Evolutionary conservation across 345 rosid species (phyloP).

Genomic region (Camelina sativa): DNA sequence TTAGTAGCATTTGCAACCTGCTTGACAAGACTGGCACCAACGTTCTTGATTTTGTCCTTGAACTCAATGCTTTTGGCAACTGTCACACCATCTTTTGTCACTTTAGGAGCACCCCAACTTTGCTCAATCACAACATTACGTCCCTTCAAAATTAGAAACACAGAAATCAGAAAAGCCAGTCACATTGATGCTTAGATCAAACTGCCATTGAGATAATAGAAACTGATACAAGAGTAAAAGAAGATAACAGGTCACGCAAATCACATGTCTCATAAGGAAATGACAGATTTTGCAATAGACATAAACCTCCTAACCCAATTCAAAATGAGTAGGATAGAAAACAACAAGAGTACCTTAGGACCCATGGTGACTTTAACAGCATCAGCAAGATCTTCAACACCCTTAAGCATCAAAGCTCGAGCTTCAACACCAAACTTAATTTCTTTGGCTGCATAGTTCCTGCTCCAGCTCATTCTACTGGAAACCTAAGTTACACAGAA

Average conservation of each 20-base stretch:
- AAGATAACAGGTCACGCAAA: not conserved
- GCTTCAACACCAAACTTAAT: slow-evolving; percentile 69
- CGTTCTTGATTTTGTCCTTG: slow-evolving; percentile 79
- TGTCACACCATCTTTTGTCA: slow-evolving; percentile 97
- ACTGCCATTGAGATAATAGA: not conserved
- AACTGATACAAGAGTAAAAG: too few species aligned
- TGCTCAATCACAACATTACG: slow-evolving; percentile 93
- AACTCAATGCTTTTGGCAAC: slow-evolving; percentile 98
- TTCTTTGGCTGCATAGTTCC: slow-evolving; percentile 72
- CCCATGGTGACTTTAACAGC: slow-evolving; percentile 79
- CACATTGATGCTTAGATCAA: not conserved
- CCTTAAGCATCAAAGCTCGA: slow-evolving; percentile 69
- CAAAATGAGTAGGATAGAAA: not conserved
- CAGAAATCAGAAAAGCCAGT: not conserved
- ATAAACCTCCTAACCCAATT: not conserved
- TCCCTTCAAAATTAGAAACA: slow-evolving; percentile 54
- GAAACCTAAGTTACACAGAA: not conserved
- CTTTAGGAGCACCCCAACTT: slow-evolving; percentile 97
- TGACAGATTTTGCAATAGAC: not conserved
- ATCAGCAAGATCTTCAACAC: slow-evolving; percentile 73
- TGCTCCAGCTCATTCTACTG: slow-evolving; percentile 16
- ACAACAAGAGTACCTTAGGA: slow-evolving; percentile 53
- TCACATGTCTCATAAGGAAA: not conserved
- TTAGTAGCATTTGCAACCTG: slow-evolving; percentile 99
- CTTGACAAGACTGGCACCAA: slow-evolving; percentile 99